Conservation (phyloP, 2,329 filamentous ascomycete species). For the Fusarium penzigii region DNA sequence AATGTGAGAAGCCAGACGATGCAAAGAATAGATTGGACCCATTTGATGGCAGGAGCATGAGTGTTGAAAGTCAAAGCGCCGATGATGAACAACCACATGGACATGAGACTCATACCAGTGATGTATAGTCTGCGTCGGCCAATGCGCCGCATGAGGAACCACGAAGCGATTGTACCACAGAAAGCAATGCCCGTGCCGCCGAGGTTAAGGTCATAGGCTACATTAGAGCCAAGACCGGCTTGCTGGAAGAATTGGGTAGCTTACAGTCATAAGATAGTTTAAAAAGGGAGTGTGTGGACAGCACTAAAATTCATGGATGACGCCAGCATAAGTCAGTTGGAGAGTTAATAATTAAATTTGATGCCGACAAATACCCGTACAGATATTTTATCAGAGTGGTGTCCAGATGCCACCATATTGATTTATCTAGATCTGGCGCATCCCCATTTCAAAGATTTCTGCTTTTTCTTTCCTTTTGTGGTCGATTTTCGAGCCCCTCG, state of each 20-base stretch:
- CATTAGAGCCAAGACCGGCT: not conserved
- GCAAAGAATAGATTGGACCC: conserved; percentile 1
- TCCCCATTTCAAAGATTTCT: conserved; percentile 29
- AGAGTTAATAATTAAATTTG: too few species aligned
- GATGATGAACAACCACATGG: conserved; percentile 37
- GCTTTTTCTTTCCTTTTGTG: conserved; percentile 24
- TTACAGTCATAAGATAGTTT: too few species aligned
- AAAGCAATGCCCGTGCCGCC: conserved; percentile 7
- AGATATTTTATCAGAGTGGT: too few species aligned
- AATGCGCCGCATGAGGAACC: conserved; percentile 36
- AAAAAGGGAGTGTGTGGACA: too few species aligned
- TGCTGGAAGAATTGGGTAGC: conserved; percentile 2
- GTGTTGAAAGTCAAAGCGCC: conserved; percentile 19
- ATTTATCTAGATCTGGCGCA: conserved; percentile 37
- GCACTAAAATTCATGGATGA: too few species aligned
- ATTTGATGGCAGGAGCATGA: not conserved
- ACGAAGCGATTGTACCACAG: conserved; percentile 39
- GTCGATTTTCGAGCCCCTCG: conserved; percentile 33
- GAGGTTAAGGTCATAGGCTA: conserved; percentile 7
- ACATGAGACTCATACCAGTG: conserved; percentile 36
- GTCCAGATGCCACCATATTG: too few species aligned
- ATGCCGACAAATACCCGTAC: too few species aligned
- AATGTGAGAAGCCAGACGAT: not conserved
- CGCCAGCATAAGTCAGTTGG: too few species aligned
- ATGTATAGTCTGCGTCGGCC: conserved; percentile 42